Conservation (phyloP, 352 stramenopile species). For the Albugo laibachii region DNA sequence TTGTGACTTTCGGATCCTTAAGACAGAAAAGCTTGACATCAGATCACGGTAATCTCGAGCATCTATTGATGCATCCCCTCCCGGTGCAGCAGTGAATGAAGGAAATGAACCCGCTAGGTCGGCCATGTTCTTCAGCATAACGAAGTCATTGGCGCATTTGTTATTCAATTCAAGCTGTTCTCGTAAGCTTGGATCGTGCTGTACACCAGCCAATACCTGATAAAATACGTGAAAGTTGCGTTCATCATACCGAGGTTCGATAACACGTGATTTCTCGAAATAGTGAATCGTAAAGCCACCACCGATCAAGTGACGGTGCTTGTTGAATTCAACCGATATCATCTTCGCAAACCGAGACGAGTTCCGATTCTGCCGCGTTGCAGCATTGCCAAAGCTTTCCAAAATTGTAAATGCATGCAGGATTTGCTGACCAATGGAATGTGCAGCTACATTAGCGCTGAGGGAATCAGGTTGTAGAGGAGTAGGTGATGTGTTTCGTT, state of each 20-base stretch:
- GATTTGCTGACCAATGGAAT: slow-evolving; percentile 67
- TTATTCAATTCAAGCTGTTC: slow-evolving; percentile 43
- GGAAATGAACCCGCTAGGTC: not conserved
- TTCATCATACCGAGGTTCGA: slow-evolving; percentile 47
- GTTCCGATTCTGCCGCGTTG: slow-evolving; percentile 36
- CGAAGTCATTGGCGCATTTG: slow-evolving; percentile 28
- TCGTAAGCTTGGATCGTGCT: slow-evolving; percentile 41
- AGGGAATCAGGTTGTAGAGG: slow-evolving; percentile 15
- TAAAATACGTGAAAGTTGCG: slow-evolving; percentile 91
- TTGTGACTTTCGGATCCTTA: slow-evolving; percentile 63
- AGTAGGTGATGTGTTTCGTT: slow-evolving; percentile 7
- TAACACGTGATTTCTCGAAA: slow-evolving; percentile 70
- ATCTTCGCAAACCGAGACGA: slow-evolving; percentile 68
- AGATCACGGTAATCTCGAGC: slow-evolving; percentile 55
- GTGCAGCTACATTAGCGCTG: slow-evolving; percentile 26
- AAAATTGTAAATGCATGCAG: slow-evolving; percentile 61
- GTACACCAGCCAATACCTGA: slow-evolving; percentile 63
- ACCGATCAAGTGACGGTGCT: slow-evolving; percentile 52
- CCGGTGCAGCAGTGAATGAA: slow-evolving; percentile 8
- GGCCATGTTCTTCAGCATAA: slow-evolving; percentile 26
- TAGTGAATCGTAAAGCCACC: slow-evolving; percentile 67
- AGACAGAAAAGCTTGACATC: slow-evolving; percentile 59
- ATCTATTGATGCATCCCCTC: slow-evolving; percentile 25
- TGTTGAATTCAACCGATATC: slow-evolving; percentile 67
- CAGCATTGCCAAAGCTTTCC: slow-evolving; percentile 52